phyloP scores from a whole-genome alignment of 1,284 basidiomycete genomes.

The Ganoderma leucocontextum region DNA sequence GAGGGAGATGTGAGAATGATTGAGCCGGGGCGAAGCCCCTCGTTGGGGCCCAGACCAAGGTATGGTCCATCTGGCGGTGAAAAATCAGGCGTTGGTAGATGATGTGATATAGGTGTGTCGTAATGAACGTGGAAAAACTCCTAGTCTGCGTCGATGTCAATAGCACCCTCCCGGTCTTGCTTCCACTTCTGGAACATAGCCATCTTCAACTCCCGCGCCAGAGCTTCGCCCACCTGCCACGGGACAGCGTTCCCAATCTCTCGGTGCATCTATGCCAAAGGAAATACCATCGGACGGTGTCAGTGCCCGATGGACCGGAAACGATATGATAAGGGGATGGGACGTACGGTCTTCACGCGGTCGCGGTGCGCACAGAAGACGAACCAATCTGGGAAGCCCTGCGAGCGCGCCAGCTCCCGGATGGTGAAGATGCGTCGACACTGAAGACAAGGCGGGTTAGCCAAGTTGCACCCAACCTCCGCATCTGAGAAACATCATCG shows the following conservation, averaged over 20 bases:
- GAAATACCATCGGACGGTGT: neutral
- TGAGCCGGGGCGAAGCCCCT: too few species aligned
- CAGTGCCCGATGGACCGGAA: neutral
- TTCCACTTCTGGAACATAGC: conserved; percentile 61
- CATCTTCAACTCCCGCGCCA: conserved; percentile 66
- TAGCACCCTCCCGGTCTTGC: conserved; percentile 43
- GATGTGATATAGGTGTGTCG: neutral
- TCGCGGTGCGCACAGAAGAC: conserved; percentile 60
- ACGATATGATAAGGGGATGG: neutral
- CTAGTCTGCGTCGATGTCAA: conserved; percentile 32
- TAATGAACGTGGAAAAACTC: neutral
- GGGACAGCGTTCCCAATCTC: conserved; percentile 84
- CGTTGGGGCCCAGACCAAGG: too few species aligned
- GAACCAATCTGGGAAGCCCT: conserved; percentile 80
- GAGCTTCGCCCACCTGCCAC: conserved; percentile 64
- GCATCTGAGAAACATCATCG: too few species aligned
- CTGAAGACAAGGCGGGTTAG: conserved; percentile 41
- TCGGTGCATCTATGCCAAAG: conserved; percentile 64
- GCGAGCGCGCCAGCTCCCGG: conserved; percentile 76
- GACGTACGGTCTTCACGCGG: conserved; percentile 66
- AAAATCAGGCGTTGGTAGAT: neutral
- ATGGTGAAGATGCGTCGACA: conserved; percentile 72
- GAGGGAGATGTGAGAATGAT: too few species aligned
- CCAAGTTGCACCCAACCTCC: neutral
- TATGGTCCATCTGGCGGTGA: too few species aligned